A percentile compares a stretch with the other conserved stretches of the same genome.
phyloP scores from a whole-genome alignment of 2,329 filamentous ascomycete species.

The Chrysoporthe cubensis region DNA sequence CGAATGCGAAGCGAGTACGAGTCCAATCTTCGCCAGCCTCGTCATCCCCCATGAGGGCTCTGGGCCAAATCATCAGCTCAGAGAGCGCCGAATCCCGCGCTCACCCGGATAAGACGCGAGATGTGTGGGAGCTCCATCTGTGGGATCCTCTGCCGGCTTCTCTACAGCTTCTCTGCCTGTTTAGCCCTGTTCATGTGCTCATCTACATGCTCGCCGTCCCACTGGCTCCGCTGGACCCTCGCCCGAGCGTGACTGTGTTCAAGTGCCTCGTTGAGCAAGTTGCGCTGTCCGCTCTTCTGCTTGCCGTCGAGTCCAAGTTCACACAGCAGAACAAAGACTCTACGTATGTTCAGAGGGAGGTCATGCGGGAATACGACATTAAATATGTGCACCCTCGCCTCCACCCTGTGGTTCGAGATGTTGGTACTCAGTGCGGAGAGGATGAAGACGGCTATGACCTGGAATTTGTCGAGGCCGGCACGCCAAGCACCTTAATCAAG shows the following conservation, averaged over 20 bases:
- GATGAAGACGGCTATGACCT: slow-evolving; percentile 47
- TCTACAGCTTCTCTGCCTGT: slow-evolving; percentile 82
- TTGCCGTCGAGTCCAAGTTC: slow-evolving; percentile 73
- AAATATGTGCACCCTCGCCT: slow-evolving; percentile 92
- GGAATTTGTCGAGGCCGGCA: slow-evolving; percentile 54
- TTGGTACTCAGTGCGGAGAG: slow-evolving; percentile 75
- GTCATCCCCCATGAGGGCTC: slow-evolving; percentile 76
- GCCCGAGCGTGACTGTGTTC: slow-evolving; percentile 83
- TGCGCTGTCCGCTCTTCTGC: slow-evolving; percentile 77
- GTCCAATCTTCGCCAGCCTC: slow-evolving; percentile 82
- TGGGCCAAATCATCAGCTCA: slow-evolving; percentile 69
- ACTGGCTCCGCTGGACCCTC: slow-evolving; percentile 72
- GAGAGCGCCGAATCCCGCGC: slow-evolving; percentile 80
- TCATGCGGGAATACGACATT: slow-evolving; percentile 92
- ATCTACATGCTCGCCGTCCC: slow-evolving; percentile 90
- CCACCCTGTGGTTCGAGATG: slow-evolving; percentile 77
- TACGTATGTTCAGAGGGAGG: slow-evolving; percentile 84
- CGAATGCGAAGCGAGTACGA: slow-evolving; percentile 84
- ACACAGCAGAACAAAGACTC: slow-evolving; percentile 85
- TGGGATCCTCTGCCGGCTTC: slow-evolving; percentile 93
- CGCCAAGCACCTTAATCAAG: slow-evolving; percentile 66
- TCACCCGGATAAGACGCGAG: slow-evolving; percentile 77
- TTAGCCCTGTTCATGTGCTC: slow-evolving; percentile 91
- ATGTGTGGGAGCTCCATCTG: slow-evolving; percentile 93
- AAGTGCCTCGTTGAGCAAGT: slow-evolving; percentile 77